Conservation (phyloP, 306 rosid genomes). For the Rubus parviflorus region DNA sequence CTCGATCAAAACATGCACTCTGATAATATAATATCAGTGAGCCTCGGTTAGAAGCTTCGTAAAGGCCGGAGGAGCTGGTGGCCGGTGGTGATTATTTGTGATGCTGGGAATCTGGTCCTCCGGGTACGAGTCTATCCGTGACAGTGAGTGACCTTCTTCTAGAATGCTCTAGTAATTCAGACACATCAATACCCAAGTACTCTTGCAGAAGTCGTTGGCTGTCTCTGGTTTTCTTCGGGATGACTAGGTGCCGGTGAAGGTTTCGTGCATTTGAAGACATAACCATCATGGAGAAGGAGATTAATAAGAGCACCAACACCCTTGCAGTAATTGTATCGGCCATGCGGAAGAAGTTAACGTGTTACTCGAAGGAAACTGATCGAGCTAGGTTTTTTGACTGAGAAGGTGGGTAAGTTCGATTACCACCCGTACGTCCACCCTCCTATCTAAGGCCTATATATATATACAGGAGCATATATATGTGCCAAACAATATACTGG, state of each 20-base stretch:
- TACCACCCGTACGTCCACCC: too few relatives aligned
- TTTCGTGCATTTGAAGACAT: conserved; percentile 22
- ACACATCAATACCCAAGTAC: conserved; percentile 9
- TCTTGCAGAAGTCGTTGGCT: neutral
- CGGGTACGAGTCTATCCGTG: conserved; percentile 42
- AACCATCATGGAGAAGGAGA: neutral
- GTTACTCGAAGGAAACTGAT: neutral
- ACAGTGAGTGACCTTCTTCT: neutral
- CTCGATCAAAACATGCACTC: neutral
- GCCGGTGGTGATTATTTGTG: conserved; percentile 8
- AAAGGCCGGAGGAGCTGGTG: neutral
- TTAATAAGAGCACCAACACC: neutral
- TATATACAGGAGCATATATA: neutral
- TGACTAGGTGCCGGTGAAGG: neutral
- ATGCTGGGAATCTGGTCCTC: conserved; percentile 58
- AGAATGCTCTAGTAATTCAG: neutral
- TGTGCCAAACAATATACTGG: neutral
- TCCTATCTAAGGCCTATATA: neutral
- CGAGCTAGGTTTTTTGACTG: neutral
- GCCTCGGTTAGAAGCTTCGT: neutral
- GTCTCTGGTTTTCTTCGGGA: neutral
- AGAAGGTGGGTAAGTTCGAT: neutral
- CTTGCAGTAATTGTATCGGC: neutral
- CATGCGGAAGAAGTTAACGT: neutral
- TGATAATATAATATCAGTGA: neutral